Percentiles rank a stretch among this genome's conserved stretches.
Evolutionary conservation across 2,329 filamentous ascomycete genomes (phyloP).

Genomic region (Epichloe aotearoae): DNA sequence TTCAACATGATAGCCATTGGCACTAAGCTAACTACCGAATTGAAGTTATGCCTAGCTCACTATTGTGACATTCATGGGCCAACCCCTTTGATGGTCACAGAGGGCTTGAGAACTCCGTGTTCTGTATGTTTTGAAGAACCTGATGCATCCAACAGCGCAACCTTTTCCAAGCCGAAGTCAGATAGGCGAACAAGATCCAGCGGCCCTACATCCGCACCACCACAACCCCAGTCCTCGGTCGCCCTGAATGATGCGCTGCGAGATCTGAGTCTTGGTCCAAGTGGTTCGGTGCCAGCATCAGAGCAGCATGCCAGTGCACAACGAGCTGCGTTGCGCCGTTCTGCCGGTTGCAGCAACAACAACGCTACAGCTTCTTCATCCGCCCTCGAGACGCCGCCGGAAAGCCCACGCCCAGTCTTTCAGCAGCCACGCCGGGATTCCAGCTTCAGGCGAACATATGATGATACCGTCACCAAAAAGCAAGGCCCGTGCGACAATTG

Average conservation of each 20-base stretch:
- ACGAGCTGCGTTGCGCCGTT: constrained; percentile 28
- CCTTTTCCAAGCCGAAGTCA: constrained; percentile 9
- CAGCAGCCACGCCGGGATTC: constrained; percentile 37
- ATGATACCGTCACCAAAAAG: constrained; percentile 50
- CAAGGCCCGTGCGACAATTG: constrained; percentile 56
- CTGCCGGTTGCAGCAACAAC: constrained; percentile 12
- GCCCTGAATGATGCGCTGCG: constrained; percentile 34
- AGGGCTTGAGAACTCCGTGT: constrained; percentile 49
- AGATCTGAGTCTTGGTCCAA: constrained; percentile 32
- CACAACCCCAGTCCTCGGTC: constrained; percentile 21
- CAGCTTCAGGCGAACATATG: constrained; percentile 49
- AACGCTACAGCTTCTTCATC: constrained; percentile 22
- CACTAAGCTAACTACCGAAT: constrained; percentile 19
- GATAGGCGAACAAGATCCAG: constrained; percentile 28
- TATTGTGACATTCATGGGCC: constrained; percentile 60
- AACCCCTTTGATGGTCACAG: constrained; percentile 56
- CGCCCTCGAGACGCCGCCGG: constrained; percentile 43
- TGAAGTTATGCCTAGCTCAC: constrained; percentile 56
- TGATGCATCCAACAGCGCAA: constrained; percentile 1
- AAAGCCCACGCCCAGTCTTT: constrained; percentile 35
- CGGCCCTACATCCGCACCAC: constrained; percentile 20
- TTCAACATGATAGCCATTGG: constrained; percentile 15
- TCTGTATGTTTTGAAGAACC: constrained; percentile 40
- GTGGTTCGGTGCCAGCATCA: constrained; percentile 28
- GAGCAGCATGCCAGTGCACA: constrained; percentile 32